These are phyloP conservation scores for Nasturtium officinale DNA, from an alignment of 345 rosid genomes.

Conservation along the genomic window DNA sequence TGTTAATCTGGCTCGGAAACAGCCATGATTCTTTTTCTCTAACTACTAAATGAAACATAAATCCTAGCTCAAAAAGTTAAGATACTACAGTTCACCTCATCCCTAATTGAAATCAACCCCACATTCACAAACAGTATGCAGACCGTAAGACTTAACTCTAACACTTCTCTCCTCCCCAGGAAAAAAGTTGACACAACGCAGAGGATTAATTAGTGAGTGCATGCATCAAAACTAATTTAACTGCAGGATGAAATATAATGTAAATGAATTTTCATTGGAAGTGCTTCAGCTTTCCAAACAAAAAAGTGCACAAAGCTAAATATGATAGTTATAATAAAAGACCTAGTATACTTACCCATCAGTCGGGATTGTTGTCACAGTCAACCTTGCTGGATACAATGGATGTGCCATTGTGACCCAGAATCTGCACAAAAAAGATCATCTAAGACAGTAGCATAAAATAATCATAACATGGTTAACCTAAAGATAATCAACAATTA, in stretches of 20 bases:
- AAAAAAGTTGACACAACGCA: not conserved
- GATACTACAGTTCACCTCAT: slow-evolving; percentile 16
- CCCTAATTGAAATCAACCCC: slow-evolving; percentile 2
- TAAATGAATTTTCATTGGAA: not conserved
- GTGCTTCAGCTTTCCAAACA: slow-evolving; percentile 2
- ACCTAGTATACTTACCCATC: slow-evolving; percentile 69
- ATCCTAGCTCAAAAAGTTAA: slow-evolving; percentile 5
- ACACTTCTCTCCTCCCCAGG: not conserved
- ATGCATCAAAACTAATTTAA: slow-evolving; percentile 1
- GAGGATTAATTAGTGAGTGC: not conserved
- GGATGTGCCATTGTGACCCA: slow-evolving; percentile 68
- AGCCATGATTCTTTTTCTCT: not conserved
- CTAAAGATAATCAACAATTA: not conserved
- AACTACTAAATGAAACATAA: slow-evolving; percentile 11
- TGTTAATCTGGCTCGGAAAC: slow-evolving; percentile 18
- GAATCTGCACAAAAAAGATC: slow-evolving; percentile 56
- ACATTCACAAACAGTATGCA: slow-evolving; percentile 21
- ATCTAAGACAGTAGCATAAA: slow-evolving; percentile 10
- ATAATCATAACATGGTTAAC: not conserved
- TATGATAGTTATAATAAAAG: not conserved
- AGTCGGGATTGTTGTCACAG: slow-evolving; percentile 55
- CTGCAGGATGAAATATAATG: not conserved
- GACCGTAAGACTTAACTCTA: slow-evolving; percentile 15
- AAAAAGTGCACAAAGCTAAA: not conserved
- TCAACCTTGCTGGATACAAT: slow-evolving; percentile 64